A percentile compares a stretch with the other conserved stretches of the same genome.
These are phyloP conservation scores for Begonia fuchsioides DNA, from an alignment of 306 rosid species.

Conservation along the genomic window DNA sequence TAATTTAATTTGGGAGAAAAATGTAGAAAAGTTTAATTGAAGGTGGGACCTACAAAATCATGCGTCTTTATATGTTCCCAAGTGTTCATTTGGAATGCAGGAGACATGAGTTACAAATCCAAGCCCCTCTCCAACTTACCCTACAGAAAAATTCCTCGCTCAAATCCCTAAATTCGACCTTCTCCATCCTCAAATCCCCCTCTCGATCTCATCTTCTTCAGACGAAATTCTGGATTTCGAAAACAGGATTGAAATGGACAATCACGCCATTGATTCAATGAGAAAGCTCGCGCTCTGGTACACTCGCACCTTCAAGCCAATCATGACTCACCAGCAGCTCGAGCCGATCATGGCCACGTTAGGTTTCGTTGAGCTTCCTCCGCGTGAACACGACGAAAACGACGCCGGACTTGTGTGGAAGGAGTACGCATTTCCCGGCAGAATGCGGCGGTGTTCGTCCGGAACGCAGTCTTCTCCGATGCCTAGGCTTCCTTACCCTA, in stretches of 20 bases:
- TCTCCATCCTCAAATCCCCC: neutral
- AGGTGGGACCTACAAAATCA: no score
- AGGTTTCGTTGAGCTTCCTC: conserved; percentile 25
- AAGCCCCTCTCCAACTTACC: no score
- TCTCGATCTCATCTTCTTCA: neutral
- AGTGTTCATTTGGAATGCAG: no score
- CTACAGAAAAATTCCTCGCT: no score
- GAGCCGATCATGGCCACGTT: conserved; percentile 36
- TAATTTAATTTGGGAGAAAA: no score
- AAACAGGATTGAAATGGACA: neutral
- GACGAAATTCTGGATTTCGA: neutral
- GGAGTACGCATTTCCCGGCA: conserved; percentile 14
- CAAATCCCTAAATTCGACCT: no score
- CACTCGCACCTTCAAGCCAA: conserved; percentile 27
- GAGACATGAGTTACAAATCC: no score
- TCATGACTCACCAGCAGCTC: conserved; percentile 36
- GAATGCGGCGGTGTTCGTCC: conserved; percentile 9
- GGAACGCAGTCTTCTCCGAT: conserved; percentile 8
- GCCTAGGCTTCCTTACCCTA: conserved; percentile 30
- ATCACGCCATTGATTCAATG: conserved; percentile 8
- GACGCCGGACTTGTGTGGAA: conserved; percentile 10
- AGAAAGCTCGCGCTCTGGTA: conserved; percentile 30
- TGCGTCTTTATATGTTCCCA: no score
- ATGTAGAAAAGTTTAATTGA: no score
- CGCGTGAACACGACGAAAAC: neutral